A percentile compares a stretch with the other conserved stretches of the same genome.
Evolutionary conservation across 768 basidiomycete species (phyloP).

Genomic region (Panaeolus cyanescens): DNA sequence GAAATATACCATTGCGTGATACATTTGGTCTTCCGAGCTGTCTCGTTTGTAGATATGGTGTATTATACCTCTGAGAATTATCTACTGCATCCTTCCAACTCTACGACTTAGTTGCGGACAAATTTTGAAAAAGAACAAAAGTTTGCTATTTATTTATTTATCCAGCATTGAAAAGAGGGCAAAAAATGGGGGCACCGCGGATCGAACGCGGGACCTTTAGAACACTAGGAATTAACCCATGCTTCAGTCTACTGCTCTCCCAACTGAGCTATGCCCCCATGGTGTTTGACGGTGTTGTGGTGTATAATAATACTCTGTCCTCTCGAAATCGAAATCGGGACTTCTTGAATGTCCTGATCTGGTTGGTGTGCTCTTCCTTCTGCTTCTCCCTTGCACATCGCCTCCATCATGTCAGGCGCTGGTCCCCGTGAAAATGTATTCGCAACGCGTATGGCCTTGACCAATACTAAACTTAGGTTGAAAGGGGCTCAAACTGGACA

Average conservation of each 20-base stretch:
- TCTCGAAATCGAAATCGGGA: not conserved
- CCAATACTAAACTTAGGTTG: constrained; percentile 86
- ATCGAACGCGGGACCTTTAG: constrained; percentile 81
- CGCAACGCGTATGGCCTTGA: constrained; percentile 96
- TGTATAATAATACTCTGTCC: not conserved
- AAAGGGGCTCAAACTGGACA: constrained; percentile 96
- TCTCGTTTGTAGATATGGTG: not conserved
- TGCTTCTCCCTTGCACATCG: not conserved
- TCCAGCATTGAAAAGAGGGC: not conserved
- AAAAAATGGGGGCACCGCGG: constrained; percentile 68
- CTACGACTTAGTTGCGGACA: too few species aligned
- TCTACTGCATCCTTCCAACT: too few species aligned
- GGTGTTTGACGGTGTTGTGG: not conserved
- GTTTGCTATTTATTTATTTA: too few species aligned
- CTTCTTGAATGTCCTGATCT: not conserved
- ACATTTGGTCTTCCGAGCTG: not conserved
- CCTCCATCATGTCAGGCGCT: constrained; percentile 75
- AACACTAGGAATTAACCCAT: constrained; percentile 23
- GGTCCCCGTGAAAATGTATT: constrained; percentile 93
- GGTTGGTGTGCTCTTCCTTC: constrained; percentile 8
- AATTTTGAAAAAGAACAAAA: too few species aligned
- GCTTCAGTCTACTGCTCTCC: constrained; percentile 77
- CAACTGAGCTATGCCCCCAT: constrained; percentile 70
- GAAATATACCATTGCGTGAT: constrained; percentile 76
- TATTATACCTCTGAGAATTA: too few species aligned